phyloP scores from a whole-genome alignment of 1,284 basidiomycete species.

The Meira nashicola region DNA sequence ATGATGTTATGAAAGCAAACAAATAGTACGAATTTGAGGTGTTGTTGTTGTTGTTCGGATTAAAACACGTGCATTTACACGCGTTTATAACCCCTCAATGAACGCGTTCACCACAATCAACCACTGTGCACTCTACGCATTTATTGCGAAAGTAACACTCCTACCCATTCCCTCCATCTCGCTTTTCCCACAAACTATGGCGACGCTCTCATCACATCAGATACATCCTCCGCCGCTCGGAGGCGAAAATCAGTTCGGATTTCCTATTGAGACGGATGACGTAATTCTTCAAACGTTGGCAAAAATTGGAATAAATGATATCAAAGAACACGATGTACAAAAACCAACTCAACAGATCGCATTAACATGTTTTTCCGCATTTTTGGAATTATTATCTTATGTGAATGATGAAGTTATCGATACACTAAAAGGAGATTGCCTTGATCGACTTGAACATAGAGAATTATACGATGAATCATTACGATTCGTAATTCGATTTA shows the following conservation, averaged over 20 bases:
- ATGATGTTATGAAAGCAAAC: too few species aligned
- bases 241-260: neutral
- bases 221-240: neutral
- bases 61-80: too few species aligned
- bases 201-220: too few species aligned
- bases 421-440: neutral
- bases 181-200: too few species aligned
- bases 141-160: too few species aligned
- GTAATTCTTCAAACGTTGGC: neutral
- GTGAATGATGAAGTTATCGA: slow-evolving; percentile 1
- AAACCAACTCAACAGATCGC: slow-evolving; percentile 2
- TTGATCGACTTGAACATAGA: neutral
- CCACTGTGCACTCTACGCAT: too few species aligned
- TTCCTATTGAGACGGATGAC: neutral
- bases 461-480: slow-evolving; percentile 2
- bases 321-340: neutral
- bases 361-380: neutral
- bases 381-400: neutral
- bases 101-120: too few species aligned
- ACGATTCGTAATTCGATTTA: neutral
- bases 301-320: neutral
- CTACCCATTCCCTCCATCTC: too few species aligned
- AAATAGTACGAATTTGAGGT: too few species aligned
- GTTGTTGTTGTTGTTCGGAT: too few species aligned
- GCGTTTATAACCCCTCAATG: too few species aligned